A percentile compares a stretch with the other conserved stretches of the same genome.
These are phyloP conservation scores for Astragalus membranaceus DNA, from an alignment of 306 rosid genomes.

Conservation along the genomic window DNA sequence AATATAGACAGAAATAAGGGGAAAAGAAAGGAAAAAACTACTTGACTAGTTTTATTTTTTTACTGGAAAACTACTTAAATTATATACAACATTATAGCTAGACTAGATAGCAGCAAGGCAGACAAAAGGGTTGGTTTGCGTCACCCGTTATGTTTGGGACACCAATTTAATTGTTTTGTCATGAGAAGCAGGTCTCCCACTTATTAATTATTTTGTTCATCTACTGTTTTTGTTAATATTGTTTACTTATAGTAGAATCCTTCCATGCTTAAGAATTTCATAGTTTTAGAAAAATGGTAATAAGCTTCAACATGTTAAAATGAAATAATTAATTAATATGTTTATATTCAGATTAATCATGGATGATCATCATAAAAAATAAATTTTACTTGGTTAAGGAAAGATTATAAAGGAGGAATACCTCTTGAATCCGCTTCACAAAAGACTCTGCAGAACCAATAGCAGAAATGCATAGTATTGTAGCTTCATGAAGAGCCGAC, in stretches of 20 bases:
- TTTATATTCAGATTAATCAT: background rate
- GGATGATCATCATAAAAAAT: background rate
- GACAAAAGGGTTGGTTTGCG: background rate
- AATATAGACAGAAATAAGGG: background rate
- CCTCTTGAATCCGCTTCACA: slow-evolving; percentile 65
- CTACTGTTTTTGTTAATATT: background rate
- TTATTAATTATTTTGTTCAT: background rate
- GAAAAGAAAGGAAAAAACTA: background rate
- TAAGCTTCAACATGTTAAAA: background rate
- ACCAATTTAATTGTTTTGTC: background rate
- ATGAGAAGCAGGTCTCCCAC: background rate
- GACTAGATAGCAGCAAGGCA: background rate
- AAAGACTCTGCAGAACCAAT: slow-evolving; percentile 82
- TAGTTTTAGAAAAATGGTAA: background rate
- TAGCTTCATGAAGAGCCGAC: slow-evolving; percentile 34
- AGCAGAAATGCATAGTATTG: slow-evolving; percentile 69
- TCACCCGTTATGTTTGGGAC: background rate
- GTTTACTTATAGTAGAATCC: background rate
- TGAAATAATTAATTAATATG: background rate
- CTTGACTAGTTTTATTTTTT: too few species aligned
- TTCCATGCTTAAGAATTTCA: background rate
- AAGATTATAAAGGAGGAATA: slow-evolving; percentile 18
- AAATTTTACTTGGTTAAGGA: background rate
- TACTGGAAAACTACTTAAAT: background rate
- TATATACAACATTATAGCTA: background rate